A percentile compares a stretch with the other conserved stretches of the same genome.
phyloP scores from a whole-genome alignment of 352 stramenopile species.

The Phytopythium kandeliae region DNA sequence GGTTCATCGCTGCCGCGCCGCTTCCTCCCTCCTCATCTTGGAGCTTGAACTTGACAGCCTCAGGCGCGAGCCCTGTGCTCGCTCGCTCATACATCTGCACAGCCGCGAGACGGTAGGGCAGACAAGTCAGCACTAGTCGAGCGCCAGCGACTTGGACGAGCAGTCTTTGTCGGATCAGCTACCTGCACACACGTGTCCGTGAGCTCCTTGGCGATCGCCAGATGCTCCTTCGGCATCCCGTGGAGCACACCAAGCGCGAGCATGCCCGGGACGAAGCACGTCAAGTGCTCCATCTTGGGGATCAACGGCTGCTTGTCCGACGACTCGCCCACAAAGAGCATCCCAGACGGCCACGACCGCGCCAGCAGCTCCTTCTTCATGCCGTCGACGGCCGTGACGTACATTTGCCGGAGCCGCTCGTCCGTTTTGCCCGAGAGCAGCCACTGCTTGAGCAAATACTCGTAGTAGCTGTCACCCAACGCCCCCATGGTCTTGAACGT shows the following conservation, averaged over 20 bases:
- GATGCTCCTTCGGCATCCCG: slow-evolving; percentile 43
- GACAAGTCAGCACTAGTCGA: neutral
- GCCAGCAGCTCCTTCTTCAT: slow-evolving; percentile 38
- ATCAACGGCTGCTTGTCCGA: slow-evolving; percentile 15
- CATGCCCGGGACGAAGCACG: slow-evolving; percentile 85
- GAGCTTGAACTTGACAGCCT: slow-evolving; percentile 60
- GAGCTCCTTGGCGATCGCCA: slow-evolving; percentile 67
- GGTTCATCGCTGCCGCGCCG: neutral
- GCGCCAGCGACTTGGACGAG: too few species aligned
- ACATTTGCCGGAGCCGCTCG: slow-evolving; percentile 35
- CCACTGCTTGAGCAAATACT: slow-evolving; percentile 81
- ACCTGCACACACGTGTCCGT: slow-evolving; percentile 69
- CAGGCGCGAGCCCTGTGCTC: slow-evolving; percentile 55
- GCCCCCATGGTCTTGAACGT: slow-evolving; percentile 44
- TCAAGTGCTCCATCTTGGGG: slow-evolving; percentile 76
- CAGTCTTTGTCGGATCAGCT: too few species aligned
- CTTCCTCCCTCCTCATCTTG: slow-evolving; percentile 5
- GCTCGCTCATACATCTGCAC: slow-evolving; percentile 67
- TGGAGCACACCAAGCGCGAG: slow-evolving; percentile 61
- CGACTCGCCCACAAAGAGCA: slow-evolving; percentile 40
- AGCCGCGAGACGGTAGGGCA: neutral
- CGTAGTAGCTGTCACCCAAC: slow-evolving; percentile 64
- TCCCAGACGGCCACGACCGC: slow-evolving; percentile 28
- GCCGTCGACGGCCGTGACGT: slow-evolving; percentile 41
- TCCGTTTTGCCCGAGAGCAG: slow-evolving; percentile 49